Base-by-base conservation (phyloP, 495 filamentous ascomycete species). In the Cryomyces minteri region DNA sequence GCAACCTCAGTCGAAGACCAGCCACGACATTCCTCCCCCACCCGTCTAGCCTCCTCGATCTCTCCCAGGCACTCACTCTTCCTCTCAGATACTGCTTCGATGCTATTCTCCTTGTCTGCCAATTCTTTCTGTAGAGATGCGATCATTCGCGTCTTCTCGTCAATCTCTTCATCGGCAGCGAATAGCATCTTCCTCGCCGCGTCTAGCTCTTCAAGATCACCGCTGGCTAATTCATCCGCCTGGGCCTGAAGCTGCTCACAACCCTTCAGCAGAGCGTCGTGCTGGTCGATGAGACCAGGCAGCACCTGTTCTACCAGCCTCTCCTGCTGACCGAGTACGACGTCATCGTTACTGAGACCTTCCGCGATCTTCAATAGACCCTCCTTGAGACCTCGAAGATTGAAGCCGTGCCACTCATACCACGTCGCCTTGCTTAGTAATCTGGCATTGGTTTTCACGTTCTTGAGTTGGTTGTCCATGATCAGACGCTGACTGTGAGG, bases 391-490 rank as follows among this genome's bases (percentile, higher is more conserved):
- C 83, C 85, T 25, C 82, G 78, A 9, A 94, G 76, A 29, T 95
- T 73, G 52, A 85, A 84, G 76, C 82, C 86, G 32, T 92, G 82
- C 92, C 92, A 98, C 56, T 87, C 80, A 57, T 98, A 96, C 92
- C 92, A 98, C 61, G 85, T 88, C 34, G 76, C 84, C 58, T 94
- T 94, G 64, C 88, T 94, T 9, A 84, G 70, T 5, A 92, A 67
- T 37, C 92, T 68, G 4, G 92, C 82, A 58, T 95, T 79, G 0
- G 84, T 92, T 65, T 94, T 95, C 55, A 92, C 79, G 49, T 94
- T 93, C 58, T 88, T 88, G 63, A 98, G 88, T 58, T 96, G 90
- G 48, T 82, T 88, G 62, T 98, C 88, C 80, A 98, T 88, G 41
- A 90, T 70, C 1, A 73, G 59, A 52, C 79, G 81, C 49, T 93